These are phyloP conservation scores for Diaporthe citri DNA, from an alignment of 2,329 filamentous ascomycete species.

Conservation along the genomic window DNA sequence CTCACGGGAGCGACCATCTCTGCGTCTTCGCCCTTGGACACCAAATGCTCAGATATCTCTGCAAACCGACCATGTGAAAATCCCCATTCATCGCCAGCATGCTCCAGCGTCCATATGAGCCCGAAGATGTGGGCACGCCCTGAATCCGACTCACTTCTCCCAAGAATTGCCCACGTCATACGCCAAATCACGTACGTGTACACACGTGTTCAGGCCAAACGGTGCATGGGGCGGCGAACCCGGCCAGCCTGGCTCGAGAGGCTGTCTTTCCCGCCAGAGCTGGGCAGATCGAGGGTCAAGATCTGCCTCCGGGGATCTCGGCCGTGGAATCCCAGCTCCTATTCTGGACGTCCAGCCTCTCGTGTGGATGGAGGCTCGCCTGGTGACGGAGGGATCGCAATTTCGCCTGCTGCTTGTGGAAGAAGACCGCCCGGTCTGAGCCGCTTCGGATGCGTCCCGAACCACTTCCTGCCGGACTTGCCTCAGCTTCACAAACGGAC, in stretches of 20 bases:
- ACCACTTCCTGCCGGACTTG: slow-evolving; percentile 6
- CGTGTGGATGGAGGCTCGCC: not conserved
- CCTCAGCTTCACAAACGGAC: not conserved
- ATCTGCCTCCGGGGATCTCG: slow-evolving; percentile 24
- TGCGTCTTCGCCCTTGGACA: not conserved
- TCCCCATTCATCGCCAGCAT: not conserved
- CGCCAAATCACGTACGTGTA: not conserved
- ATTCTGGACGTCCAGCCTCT: not conserved
- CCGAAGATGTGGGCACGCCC: not conserved
- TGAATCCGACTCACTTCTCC: not conserved
- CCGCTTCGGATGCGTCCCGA: slow-evolving; percentile 20
- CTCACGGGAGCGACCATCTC: slow-evolving; percentile 8
- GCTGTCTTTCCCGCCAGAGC: not conserved
- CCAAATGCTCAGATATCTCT: not conserved
- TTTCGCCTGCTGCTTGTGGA: slow-evolving; percentile 12
- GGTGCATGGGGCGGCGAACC: not conserved
- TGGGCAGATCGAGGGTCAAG: not conserved
- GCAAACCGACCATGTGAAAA: not conserved
- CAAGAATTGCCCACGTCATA: slow-evolving; percentile 10
- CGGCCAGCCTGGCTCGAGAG: not conserved
- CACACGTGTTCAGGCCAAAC: not conserved
- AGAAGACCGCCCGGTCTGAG: not conserved
- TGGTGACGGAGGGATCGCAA: slow-evolving; percentile 4
- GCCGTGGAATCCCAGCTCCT: slow-evolving; percentile 10
- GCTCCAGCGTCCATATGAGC: not conserved